A percentile compares a stretch with the other conserved stretches of the same genome.
These are phyloP conservation scores for Phytophthora gonapodyides DNA, from an alignment of 352 stramenopile species.

Conservation along the genomic window DNA sequence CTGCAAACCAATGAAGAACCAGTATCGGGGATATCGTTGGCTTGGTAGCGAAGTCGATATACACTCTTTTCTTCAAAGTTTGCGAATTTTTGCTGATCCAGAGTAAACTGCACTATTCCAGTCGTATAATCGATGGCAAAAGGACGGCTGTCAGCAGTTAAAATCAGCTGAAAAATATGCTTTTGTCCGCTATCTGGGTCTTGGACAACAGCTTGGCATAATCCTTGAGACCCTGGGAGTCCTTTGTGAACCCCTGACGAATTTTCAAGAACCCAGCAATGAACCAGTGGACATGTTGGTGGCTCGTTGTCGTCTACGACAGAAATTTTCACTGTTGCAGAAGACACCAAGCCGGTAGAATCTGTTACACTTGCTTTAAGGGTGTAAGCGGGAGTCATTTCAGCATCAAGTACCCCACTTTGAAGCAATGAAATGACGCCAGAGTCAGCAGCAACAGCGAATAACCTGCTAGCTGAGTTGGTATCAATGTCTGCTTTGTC, in stretches of 20 bases:
- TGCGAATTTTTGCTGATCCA: slow-evolving; percentile 24
- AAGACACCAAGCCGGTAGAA: slow-evolving; percentile 30
- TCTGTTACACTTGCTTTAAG: slow-evolving; percentile 23
- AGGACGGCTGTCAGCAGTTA: slow-evolving; percentile 28
- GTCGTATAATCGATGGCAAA: slow-evolving; percentile 36
- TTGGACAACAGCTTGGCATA: slow-evolving; percentile 40
- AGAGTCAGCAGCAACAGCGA: slow-evolving; percentile 18
- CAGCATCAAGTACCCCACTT: slow-evolving; percentile 18
- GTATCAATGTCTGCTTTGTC: slow-evolving; percentile 11
- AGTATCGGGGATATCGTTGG: slow-evolving; percentile 45
- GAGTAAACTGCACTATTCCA: slow-evolving; percentile 39
- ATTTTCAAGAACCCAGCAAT: slow-evolving; percentile 72
- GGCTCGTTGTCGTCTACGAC: slow-evolving; percentile 60
- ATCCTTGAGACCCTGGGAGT: slow-evolving; percentile 37
- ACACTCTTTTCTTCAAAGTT: slow-evolving; percentile 50
- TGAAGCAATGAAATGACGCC: slow-evolving; percentile 23
- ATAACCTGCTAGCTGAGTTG: slow-evolving; percentile 9
- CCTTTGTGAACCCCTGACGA: slow-evolving; percentile 36
- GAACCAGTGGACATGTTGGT: slow-evolving; percentile 42
- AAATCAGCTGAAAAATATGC: slow-evolving; percentile 54
- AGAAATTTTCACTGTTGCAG: slow-evolving; percentile 21
- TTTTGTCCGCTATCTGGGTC: slow-evolving; percentile 48
- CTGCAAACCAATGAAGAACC: slow-evolving; percentile 47
- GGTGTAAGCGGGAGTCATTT: slow-evolving; percentile 4
- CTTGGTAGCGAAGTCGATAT: slow-evolving; percentile 54